These are phyloP conservation scores for Physcia stellaris DNA, from an alignment of 495 filamentous ascomycete genomes.

Conservation along the genomic window DNA sequence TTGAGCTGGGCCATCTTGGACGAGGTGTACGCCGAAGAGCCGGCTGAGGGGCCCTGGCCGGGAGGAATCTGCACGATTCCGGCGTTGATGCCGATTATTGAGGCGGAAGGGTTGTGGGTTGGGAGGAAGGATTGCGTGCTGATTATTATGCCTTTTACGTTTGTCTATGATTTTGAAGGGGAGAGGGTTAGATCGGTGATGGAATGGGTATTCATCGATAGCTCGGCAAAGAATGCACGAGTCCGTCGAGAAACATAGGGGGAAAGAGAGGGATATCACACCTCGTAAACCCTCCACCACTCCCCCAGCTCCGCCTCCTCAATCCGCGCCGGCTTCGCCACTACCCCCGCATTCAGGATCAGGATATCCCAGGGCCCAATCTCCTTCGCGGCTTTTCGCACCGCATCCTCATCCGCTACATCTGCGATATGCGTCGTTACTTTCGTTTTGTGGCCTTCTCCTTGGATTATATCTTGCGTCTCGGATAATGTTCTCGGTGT, in stretches of 20 bases:
- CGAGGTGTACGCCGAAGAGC: conserved; percentile 23
- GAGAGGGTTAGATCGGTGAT: conserved; percentile 1
- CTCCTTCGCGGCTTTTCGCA: conserved; percentile 11
- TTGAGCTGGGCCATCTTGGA: conserved; percentile 29
- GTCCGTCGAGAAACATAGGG: too few species aligned
- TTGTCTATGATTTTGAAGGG: conserved; percentile 18
- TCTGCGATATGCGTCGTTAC: conserved; percentile 6
- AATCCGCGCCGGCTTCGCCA: conserved; percentile 14
- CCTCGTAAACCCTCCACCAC: conserved; percentile 27
- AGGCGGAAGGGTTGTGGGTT: conserved; percentile 20
- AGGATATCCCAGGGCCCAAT: conserved; percentile 25
- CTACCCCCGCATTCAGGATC: conserved; percentile 21
- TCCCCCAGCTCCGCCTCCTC: conserved; percentile 16
- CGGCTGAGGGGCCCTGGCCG: conserved; percentile 6
- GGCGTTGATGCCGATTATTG: conserved; percentile 20
- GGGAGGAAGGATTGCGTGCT: conserved; percentile 24
- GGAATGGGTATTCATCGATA: too few species aligned
- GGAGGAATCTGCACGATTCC: conserved; percentile 14
- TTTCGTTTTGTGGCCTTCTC: background rate
- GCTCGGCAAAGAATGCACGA: too few species aligned
- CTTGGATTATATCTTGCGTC: conserved; percentile 5
- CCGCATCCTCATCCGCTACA: conserved; percentile 14
- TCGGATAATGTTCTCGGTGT: conserved; percentile 14
- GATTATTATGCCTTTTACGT: conserved; percentile 27
- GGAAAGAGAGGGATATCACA: conserved; percentile 3